These are phyloP conservation scores for Paramecium tetraurelia DNA, from an alignment of 73 alveolate species.

Conservation along the genomic window DNA sequence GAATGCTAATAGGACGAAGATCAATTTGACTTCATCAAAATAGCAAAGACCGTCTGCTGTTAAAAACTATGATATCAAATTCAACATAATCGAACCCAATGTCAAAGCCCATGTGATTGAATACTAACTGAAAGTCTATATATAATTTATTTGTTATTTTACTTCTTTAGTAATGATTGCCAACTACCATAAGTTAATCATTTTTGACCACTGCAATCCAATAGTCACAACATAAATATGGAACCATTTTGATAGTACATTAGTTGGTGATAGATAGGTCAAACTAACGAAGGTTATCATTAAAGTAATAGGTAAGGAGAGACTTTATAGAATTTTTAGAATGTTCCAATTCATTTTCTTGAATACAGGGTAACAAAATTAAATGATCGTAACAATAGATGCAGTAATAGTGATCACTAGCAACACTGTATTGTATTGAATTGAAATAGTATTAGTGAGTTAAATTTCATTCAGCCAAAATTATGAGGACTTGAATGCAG, in stretches of 20 bases:
- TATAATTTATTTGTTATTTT: background rate
- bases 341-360: slow-evolving; percentile 4
- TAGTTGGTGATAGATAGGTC: background rate
- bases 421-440: background rate
- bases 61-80: background rate
- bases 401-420: background rate
- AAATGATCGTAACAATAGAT: background rate
- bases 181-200: background rate
- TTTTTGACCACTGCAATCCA: slow-evolving; percentile 37
- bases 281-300: background rate
- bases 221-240: background rate
- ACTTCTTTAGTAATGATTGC: slow-evolving; percentile 32
- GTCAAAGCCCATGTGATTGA: background rate
- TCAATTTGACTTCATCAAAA: background rate
- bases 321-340: background rate
- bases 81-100: background rate
- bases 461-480: background rate
- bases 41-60: background rate
- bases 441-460: background rate
- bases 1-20: background rate
- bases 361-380: slow-evolving; percentile 4
- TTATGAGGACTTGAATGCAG: slow-evolving; percentile 15
- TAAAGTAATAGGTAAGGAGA: background rate
- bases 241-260: background rate
- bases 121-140: background rate